Conservation (phyloP, 257 asterid species). For the Solanum tarapatanum region DNA sequence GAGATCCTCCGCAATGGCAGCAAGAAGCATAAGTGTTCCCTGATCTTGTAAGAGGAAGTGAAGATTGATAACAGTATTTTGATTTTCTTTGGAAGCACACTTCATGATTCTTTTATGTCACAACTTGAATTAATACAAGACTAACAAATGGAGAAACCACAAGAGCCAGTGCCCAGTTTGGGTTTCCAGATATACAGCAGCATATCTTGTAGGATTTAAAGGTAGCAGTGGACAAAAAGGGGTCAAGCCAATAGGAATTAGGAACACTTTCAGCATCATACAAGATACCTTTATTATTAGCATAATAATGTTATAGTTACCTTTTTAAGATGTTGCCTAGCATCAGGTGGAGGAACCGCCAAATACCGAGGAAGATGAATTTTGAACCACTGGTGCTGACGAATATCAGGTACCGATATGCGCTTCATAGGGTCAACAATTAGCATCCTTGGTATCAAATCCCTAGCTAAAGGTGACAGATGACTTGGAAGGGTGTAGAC, state of each 20-base stretch:
- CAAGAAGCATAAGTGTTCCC: background rate
- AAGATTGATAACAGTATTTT: background rate
- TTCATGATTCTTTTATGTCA: background rate
- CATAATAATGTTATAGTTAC: slow-evolving; percentile 8
- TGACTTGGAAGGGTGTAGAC: slow-evolving; percentile 91
- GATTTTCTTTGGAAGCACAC: background rate
- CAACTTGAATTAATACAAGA: background rate
- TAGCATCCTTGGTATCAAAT: slow-evolving; percentile 80
- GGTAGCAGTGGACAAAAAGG: background rate
- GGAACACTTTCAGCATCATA: background rate
- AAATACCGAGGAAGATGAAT: slow-evolving; percentile 76
- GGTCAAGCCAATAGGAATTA: background rate
- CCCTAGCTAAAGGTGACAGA: slow-evolving; percentile 77
- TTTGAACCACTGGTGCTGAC: slow-evolving; percentile 86
- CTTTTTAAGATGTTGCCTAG: slow-evolving; percentile 59
- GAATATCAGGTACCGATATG: slow-evolving; percentile 60
- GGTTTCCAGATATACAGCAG: background rate
- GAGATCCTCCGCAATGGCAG: background rate
- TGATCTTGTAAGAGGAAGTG: background rate
- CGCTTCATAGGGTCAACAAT: slow-evolving; percentile 91
- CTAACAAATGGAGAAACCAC: background rate
- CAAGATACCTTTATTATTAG: background rate
- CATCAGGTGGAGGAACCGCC: slow-evolving; percentile 79
- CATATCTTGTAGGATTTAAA: background rate
- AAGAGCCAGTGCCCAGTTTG: background rate